A percentile compares a stretch with the other conserved stretches of the same genome.
Evolutionary conservation across 345 rosid species (phyloP).

Genomic region (Garcia nutans): DNA sequence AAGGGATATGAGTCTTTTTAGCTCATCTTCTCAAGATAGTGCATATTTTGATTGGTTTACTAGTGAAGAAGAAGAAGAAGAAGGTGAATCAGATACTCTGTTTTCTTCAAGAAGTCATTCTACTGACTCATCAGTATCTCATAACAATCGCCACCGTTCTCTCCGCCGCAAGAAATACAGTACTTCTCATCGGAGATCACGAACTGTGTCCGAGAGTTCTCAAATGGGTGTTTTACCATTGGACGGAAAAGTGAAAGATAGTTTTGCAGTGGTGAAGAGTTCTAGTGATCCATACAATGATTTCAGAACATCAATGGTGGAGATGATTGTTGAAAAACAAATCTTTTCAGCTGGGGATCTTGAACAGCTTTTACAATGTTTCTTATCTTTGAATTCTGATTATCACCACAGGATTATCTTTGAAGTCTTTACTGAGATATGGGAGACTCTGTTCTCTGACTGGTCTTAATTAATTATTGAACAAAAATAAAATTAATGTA

Average conservation of each 20-base stretch:
- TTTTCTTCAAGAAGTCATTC: conserved; percentile 75
- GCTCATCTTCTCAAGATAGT: conserved; percentile 56
- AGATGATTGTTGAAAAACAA: conserved; percentile 71
- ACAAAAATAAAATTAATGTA: not conserved
- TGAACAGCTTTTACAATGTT: conserved; percentile 62
- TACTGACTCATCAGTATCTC: conserved; percentile 53
- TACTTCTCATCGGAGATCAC: conserved; percentile 14
- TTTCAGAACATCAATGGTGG: conserved; percentile 69
- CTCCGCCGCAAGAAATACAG: conserved; percentile 11
- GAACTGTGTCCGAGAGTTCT: conserved; percentile 1
- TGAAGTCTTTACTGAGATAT: conserved; percentile 30
- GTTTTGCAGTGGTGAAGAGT: conserved; percentile 73
- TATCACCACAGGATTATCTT: conserved; percentile 27
- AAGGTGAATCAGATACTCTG: conserved; percentile 48
- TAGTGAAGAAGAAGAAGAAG: conserved; percentile 52
- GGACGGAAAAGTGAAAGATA: conserved; percentile 51
- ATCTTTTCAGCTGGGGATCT: conserved; percentile 57
- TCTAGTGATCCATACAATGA: conserved; percentile 57
- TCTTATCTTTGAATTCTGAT: conserved; percentile 32
- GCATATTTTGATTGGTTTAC: conserved; percentile 53
- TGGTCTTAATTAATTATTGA: conserved; percentile 1
- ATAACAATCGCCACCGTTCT: not conserved
- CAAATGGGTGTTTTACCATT: conserved; percentile 25
- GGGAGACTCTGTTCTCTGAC: conserved; percentile 27
- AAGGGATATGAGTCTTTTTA: conserved; percentile 23